Evolutionary conservation across 805 yeast species (phyloP).

Genomic region (Suhomyces xylopsoci): DNA sequence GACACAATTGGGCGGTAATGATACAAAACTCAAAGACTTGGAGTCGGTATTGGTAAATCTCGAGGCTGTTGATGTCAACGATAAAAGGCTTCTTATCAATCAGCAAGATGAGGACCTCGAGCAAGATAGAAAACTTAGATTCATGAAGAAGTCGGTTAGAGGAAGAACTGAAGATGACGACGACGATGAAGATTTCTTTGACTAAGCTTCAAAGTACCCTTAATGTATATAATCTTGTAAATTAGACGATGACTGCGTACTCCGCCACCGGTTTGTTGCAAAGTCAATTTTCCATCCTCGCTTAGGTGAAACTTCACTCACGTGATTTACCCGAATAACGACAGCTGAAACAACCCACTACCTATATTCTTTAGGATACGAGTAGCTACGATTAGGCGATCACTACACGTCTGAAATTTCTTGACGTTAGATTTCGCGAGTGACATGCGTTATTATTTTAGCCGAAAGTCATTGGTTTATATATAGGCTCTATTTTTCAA

Average conservation of each 20-base stretch:
- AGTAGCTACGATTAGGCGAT: neutral
- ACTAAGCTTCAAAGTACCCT: slow-evolving; percentile 10
- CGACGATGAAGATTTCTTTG: slow-evolving; percentile 30
- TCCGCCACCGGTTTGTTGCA: neutral
- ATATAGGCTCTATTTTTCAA: neutral
- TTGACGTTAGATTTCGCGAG: neutral
- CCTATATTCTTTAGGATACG: neutral
- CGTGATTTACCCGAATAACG: slow-evolving; percentile 2
- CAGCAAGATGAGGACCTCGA: slow-evolving; percentile 51
- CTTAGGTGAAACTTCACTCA: neutral
- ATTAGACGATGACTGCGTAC: neutral
- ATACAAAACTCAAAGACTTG: slow-evolving; percentile 64
- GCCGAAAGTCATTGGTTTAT: neutral
- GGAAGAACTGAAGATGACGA: slow-evolving; percentile 29
- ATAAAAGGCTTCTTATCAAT: slow-evolving; percentile 62
- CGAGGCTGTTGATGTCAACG: slow-evolving; percentile 63
- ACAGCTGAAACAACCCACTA: neutral
- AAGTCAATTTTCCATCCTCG: neutral
- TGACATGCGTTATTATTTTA: neutral
- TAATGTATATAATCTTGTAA: neutral
- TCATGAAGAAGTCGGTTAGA: slow-evolving; percentile 56
- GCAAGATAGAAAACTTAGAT: slow-evolving; percentile 51
- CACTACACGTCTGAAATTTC: neutral
- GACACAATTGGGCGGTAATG: slow-evolving; percentile 79
- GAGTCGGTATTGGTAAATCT: slow-evolving; percentile 68